Conservation (phyloP, 1,284 basidiomycete species). For the Fomitopsis pinicola region DNA sequence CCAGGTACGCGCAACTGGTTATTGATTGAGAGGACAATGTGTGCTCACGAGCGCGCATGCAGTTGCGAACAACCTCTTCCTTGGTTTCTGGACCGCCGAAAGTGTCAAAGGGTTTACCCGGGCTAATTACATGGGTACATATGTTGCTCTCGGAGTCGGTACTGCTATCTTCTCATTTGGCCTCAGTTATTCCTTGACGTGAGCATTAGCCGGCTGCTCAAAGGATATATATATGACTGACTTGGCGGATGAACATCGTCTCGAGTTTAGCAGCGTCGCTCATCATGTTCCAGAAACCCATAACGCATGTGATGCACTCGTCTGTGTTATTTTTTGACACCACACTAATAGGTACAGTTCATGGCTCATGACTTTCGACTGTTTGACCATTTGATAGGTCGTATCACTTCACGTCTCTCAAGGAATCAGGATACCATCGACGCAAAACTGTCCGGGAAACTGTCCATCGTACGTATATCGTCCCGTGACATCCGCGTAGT, state of each 20-base stretch:
- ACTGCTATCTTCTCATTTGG: slow-evolving; percentile 54
- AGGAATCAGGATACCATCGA: slow-evolving; percentile 64
- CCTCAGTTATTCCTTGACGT: slow-evolving; percentile 52
- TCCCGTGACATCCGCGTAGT: not conserved
- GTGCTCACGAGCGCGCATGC: not conserved
- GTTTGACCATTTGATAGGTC: slow-evolving; percentile 36
- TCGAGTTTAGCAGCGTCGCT: slow-evolving; percentile 55
- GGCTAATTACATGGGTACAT: slow-evolving; percentile 68
- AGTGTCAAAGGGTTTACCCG: slow-evolving; percentile 43
- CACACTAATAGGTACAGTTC: slow-evolving; percentile 63
- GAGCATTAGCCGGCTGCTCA: slow-evolving; percentile 13
- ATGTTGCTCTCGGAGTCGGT: slow-evolving; percentile 56
- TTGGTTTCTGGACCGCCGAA: slow-evolving; percentile 36
- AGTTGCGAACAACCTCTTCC: slow-evolving; percentile 37
- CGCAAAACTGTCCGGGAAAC: slow-evolving; percentile 39
- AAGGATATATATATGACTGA: not conserved
- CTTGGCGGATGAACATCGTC: slow-evolving; percentile 35
- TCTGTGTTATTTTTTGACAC: slow-evolving; percentile 81
- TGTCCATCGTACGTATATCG: slow-evolving; percentile 24
- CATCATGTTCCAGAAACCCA: slow-evolving; percentile 54
- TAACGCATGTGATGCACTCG: slow-evolving; percentile 56
- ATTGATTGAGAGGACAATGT: not conserved
- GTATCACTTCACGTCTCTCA: slow-evolving; percentile 55
- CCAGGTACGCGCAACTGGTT: slow-evolving; percentile 17
- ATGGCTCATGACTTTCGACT: slow-evolving; percentile 5